phyloP scores from a whole-genome alignment of 2,329 filamentous ascomycete genomes.

The Nannizzia gypsea region DNA sequence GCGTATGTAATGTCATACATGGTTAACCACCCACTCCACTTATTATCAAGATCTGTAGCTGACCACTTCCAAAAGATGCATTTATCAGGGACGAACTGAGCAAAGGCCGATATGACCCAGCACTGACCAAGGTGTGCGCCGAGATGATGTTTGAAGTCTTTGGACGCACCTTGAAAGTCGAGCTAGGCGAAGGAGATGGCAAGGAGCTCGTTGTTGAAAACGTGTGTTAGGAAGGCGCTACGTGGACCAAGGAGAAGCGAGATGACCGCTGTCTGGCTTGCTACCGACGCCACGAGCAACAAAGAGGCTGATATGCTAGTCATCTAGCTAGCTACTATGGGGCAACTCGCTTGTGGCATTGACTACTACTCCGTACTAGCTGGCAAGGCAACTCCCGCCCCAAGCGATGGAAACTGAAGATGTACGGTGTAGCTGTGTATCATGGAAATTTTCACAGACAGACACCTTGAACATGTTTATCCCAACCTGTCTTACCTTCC shows the following conservation, averaged over 20 bases:
- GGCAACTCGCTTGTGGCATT: too few relatives aligned
- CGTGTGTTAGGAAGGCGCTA: slow-evolving; percentile 45
- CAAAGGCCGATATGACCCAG: slow-evolving; percentile 88
- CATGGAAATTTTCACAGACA: too few relatives aligned
- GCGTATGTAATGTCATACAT: slow-evolving; percentile 44
- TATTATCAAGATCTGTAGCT: too few relatives aligned
- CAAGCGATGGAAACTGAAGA: too few relatives aligned
- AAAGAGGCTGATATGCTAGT: neutral
- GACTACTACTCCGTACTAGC: too few relatives aligned
- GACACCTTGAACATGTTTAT: too few relatives aligned
- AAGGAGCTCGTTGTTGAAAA: slow-evolving; percentile 55
- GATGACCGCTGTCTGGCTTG: slow-evolving; percentile 14
- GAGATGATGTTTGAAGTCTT: slow-evolving; percentile 84
- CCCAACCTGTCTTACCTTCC: too few relatives aligned
- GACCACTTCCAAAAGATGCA: slow-evolving; percentile 45
- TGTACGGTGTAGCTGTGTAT: too few relatives aligned
- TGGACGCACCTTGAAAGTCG: slow-evolving; percentile 61
- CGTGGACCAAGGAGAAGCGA: slow-evolving; percentile 27
- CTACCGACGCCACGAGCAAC: neutral
- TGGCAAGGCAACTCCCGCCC: too few relatives aligned
- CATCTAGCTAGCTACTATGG: too few relatives aligned
- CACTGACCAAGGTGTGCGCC: slow-evolving; percentile 76
- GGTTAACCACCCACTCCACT: too few relatives aligned
- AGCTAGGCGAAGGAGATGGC: slow-evolving; percentile 58
- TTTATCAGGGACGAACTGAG: slow-evolving; percentile 88